These are phyloP conservation scores for Ceriops zippeliana DNA, from an alignment of 345 rosid species.

Conservation along the genomic window DNA sequence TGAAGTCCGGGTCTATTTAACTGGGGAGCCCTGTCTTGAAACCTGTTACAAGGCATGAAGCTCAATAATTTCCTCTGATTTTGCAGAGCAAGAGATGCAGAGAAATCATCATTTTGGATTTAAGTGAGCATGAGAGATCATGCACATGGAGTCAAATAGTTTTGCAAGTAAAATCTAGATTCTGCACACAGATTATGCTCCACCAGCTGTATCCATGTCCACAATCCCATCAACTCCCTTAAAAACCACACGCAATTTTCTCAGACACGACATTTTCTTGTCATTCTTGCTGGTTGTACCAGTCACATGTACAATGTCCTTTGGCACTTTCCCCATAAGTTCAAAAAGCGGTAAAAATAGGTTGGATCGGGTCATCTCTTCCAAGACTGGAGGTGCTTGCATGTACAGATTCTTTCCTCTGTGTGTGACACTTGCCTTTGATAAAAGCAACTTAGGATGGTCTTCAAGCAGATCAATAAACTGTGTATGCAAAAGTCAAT, in stretches of 20 bases:
- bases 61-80: no score
- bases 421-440: conserved; percentile 70
- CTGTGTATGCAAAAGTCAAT: conserved; percentile 31
- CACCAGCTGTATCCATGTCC: conserved; percentile 51
- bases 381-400: conserved; percentile 95
- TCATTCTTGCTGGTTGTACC: conserved; percentile 40
- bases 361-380: conserved; percentile 82
- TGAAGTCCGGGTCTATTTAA: background rate
- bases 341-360: conserved; percentile 55
- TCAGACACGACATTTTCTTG: conserved; percentile 51
- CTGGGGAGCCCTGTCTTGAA: background rate
- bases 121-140: background rate
- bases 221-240: conserved; percentile 51
- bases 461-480: conserved; percentile 76
- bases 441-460: conserved; percentile 64
- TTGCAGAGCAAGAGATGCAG: background rate
- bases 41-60: background rate
- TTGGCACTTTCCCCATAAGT: conserved; percentile 60
- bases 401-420: conserved; percentile 70
- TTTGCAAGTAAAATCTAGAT: background rate
- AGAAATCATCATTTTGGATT: background rate
- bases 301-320: conserved; percentile 24
- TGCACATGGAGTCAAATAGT: background rate
- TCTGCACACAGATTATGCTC: background rate
- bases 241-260: conserved; percentile 61